Percentiles rank a stretch among this genome's conserved stretches.
These are phyloP conservation scores for Xylaria sp. DNA, from an alignment of 2,329 filamentous ascomycete genomes.

Conservation along the genomic window DNA sequence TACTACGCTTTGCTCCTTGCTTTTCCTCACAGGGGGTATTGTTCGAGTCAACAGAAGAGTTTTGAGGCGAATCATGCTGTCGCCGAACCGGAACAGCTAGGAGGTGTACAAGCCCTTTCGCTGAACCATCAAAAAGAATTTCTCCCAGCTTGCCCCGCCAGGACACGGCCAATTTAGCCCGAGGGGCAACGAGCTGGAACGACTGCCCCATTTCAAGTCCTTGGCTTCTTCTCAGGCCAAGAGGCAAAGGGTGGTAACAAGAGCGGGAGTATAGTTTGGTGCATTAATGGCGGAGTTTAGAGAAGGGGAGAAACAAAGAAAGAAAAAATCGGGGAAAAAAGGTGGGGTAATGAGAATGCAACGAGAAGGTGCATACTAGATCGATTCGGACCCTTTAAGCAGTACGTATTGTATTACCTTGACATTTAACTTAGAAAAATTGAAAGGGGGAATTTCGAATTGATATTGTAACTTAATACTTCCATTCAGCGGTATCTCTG, in stretches of 20 bases:
- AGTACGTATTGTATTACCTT: too few species aligned
- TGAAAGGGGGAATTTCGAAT: too few species aligned
- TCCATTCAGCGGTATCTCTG: too few species aligned
- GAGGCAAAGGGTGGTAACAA: not conserved
- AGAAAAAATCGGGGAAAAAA: too few species aligned
- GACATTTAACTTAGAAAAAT: too few species aligned
- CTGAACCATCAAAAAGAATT: slow-evolving; percentile 1
- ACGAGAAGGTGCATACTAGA: too few species aligned
- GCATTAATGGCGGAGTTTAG: not conserved
- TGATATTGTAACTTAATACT: too few species aligned
- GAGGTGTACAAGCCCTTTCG: not conserved
- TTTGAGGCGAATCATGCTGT: not conserved
- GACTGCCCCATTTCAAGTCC: slow-evolving; percentile 1
- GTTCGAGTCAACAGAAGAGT: not conserved
- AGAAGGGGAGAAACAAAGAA: not conserved
- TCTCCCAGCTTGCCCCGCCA: not conserved
- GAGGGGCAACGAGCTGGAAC: slow-evolving; percentile 1
- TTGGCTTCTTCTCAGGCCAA: not conserved
- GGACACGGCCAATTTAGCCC: slow-evolving; percentile 4
- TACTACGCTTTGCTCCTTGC: slow-evolving; percentile 4
- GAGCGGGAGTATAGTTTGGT: not conserved
- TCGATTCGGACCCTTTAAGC: too few species aligned
- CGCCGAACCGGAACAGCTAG: slow-evolving; percentile 4
- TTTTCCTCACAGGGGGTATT: not conserved
- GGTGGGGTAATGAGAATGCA: too few species aligned